These are phyloP conservation scores for Capsella rubella DNA, from an alignment of 441 rosid genomes.

Conservation along the genomic window DNA sequence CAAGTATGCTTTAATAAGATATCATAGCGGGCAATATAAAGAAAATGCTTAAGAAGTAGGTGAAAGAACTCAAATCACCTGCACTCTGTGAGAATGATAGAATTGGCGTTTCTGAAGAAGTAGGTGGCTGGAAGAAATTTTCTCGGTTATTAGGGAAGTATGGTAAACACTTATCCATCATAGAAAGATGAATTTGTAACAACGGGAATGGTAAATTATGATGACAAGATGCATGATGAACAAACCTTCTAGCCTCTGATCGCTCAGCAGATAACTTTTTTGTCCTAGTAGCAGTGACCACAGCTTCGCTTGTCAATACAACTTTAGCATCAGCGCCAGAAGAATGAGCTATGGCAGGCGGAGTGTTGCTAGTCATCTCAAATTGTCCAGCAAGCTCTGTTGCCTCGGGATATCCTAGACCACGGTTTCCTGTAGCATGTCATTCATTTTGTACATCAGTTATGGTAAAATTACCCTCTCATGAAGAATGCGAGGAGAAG, in stretches of 20 bases:
- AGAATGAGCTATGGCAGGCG: conserved; percentile 65
- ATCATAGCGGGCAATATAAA: not conserved
- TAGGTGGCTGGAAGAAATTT: conserved; percentile 57
- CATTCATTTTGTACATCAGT: conserved; percentile 28
- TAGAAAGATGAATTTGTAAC: conserved; percentile 13
- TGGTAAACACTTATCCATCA: conserved; percentile 1
- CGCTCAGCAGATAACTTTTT: conserved; percentile 85
- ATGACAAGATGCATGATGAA: not conserved
- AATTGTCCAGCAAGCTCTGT: conserved; percentile 48
- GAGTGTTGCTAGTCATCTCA: conserved; percentile 49
- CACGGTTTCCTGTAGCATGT: conserved; percentile 49
- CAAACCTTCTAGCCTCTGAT: conserved; percentile 87
- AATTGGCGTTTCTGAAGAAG: conserved; percentile 88
- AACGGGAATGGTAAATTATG: conserved; percentile 28
- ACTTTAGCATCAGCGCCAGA: conserved; percentile 64
- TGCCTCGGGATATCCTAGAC: conserved; percentile 48
- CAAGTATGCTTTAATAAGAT: conserved; percentile 19
- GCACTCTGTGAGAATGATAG: conserved; percentile 96
- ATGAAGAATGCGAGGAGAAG: conserved; percentile 12
- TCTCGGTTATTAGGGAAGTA: conserved; percentile 19
- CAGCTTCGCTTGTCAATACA: conserved; percentile 44
- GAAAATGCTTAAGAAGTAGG: not conserved
- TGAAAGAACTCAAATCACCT: conserved; percentile 55
- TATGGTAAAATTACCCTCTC: conserved; percentile 13
- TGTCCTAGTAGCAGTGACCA: conserved; percentile 71